Conservation (phyloP, 1,284 basidiomycete genomes). For the Sporisorium exsertum region DNA sequence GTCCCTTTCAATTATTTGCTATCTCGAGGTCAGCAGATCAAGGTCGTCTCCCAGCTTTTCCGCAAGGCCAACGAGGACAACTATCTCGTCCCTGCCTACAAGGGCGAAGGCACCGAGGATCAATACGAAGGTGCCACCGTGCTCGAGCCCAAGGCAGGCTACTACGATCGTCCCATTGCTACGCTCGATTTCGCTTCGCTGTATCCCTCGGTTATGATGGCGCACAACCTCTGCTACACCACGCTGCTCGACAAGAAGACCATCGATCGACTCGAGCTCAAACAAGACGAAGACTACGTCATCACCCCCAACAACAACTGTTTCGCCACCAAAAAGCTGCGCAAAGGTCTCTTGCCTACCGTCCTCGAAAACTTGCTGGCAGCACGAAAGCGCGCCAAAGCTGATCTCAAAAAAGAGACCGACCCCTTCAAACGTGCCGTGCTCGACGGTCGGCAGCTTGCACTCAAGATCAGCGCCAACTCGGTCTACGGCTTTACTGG, state of each 20-base stretch:
- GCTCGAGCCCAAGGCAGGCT: constrained; percentile 67
- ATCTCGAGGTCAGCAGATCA: constrained; percentile 69
- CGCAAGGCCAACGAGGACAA: constrained; percentile 68
- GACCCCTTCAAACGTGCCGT: constrained; percentile 68
- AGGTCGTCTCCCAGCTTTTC: constrained; percentile 68
- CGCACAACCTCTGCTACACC: constrained; percentile 69
- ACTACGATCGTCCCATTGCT: constrained; percentile 68
- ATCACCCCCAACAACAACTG: constrained; percentile 69
- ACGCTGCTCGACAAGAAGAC: constrained; percentile 66
- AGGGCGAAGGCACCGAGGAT: constrained; percentile 66
- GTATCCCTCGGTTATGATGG: constrained; percentile 70
- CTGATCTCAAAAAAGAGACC: constrained; percentile 68
- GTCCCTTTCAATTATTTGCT: constrained; percentile 69
- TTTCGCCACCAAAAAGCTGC: constrained; percentile 61
- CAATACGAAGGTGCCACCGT: constrained; percentile 69
- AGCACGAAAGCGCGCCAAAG: constrained; percentile 67
- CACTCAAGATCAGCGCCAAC: constrained; percentile 68
- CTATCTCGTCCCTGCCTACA: constrained; percentile 67
- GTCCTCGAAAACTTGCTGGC: constrained; percentile 65
- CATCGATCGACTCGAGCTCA: constrained; percentile 64
- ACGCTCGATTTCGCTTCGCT: constrained; percentile 69
- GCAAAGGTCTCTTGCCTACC: constrained; percentile 67
- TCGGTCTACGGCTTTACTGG: constrained; percentile 70
- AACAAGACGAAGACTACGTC: constrained; percentile 65
- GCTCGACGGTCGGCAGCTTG: constrained; percentile 67